Percentiles rank a stretch among this genome's conserved stretches.
Conservation (phyloP, 495 filamentous ascomycete genomes). For the Penicillium paradoxum region DNA sequence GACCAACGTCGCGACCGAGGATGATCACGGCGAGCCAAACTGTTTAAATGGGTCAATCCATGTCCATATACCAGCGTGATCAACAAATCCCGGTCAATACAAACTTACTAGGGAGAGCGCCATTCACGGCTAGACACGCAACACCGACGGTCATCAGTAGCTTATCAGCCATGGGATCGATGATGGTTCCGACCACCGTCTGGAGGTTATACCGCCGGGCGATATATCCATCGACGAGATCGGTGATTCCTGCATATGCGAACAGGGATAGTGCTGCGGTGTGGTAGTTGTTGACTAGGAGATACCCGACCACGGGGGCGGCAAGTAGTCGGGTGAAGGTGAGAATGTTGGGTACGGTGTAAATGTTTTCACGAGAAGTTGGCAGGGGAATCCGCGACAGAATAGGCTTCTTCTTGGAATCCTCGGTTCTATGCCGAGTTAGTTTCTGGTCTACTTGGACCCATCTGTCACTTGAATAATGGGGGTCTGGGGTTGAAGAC, state of each 20-base stretch:
- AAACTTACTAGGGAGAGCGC: slow-evolving; percentile 65
- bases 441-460: not conserved
- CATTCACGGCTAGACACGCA: slow-evolving; percentile 74
- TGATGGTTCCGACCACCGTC: slow-evolving; percentile 93
- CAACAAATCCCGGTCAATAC: not conserved
- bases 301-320: slow-evolving; percentile 83
- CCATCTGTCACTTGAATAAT: not conserved
- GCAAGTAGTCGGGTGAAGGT: slow-evolving; percentile 82
- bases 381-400: slow-evolving; percentile 49
- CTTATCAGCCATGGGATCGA: slow-evolving; percentile 97
- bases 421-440: slow-evolving; percentile 1
- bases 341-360: slow-evolving; percentile 87
- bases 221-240: slow-evolving; percentile 88
- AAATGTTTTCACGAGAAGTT: slow-evolving; percentile 78
- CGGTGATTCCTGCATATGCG: slow-evolving; percentile 85
- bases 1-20: slow-evolving; percentile 79
- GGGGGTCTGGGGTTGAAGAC: not conserved
- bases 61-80: not conserved
- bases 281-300: slow-evolving; percentile 78
- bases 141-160: slow-evolving; percentile 89
- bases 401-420: slow-evolving; percentile 28
- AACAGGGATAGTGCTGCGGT: slow-evolving; percentile 75
- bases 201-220: slow-evolving; percentile 80
- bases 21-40: slow-evolving; percentile 87
- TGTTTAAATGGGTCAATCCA: slow-evolving; percentile 20